Evolutionary conservation across 768 basidiomycete species (phyloP), one percentile per base, ranked within the genome.

Genomic region (Hypholoma sublateritium): DNA sequence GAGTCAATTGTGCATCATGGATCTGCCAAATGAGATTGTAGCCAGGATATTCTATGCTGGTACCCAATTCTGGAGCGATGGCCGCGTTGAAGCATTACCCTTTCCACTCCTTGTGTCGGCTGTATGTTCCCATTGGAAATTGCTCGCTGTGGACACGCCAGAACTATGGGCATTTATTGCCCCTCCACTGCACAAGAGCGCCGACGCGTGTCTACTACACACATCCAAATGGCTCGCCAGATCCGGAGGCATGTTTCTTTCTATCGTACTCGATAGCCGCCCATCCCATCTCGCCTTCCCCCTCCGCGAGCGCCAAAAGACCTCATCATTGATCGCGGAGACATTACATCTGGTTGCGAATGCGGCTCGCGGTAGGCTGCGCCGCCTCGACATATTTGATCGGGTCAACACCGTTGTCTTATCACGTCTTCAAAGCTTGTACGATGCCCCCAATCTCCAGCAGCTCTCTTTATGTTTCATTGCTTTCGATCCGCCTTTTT

Each of bases 141-240:
- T 39, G 12, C 36, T 66, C 16, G 57, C 65, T 32, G 47, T 50
- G 24, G 50, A 32, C 12, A 59, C 56, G 3, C 65, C 61, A 16
- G 51, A 58, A 32, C 61, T 66, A 2, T 66, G 65, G 65, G 48
- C 54, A n/a, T 58, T 55, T 36, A 57, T 62, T 25, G 25, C 54
- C 16, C 58, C 58, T 14, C 65, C 62, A n/a, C 19, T 66, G 12
- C 55, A 61, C 17, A 48, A 56, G 43, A 49, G 54, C 22, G 17
- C 24, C 11, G 37, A 52, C 5, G 42, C 22, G 28, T 59, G 59
- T 45, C 36, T 57, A 13, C 5, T 37, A 12, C 59, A 62, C 62
- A 62, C 59, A 3, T 39, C 57, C 34, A 44, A 57, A n/a, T 67
- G 66, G 64, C 42, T 65, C 34, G 24, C 34, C 34, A 60, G 62